Conservation (phyloP, 2,329 filamentous ascomycete genomes). For the Ceratocystis huliohia region DNA sequence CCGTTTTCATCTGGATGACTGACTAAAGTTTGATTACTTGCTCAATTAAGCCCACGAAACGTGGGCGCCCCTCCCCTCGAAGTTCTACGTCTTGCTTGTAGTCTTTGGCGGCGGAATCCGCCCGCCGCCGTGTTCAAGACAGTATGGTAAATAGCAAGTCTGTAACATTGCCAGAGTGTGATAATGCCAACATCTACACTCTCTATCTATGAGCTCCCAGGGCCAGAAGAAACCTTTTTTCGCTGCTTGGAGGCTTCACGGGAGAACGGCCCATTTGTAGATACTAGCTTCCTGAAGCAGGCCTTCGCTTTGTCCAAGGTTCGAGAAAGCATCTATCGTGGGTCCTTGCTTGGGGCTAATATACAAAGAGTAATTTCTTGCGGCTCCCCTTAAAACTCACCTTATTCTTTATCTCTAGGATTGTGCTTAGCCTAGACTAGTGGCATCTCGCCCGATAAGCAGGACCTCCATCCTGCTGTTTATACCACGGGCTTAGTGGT, state of each 20-base stretch:
- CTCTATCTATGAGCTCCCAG: too few relatives aligned
- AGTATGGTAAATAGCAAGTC: not conserved
- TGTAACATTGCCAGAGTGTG: not conserved
- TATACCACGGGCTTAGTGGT: not conserved
- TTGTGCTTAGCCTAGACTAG: not conserved
- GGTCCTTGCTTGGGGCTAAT: not conserved
- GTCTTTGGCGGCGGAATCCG: constrained; percentile 9
- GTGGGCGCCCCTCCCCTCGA: not conserved
- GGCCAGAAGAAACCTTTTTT: not conserved
- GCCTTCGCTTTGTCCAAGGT: not conserved
- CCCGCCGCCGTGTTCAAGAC: not conserved
- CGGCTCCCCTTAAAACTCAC: not conserved
- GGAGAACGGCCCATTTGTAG: too few relatives aligned
- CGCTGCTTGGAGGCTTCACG: not conserved
- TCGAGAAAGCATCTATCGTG: not conserved
- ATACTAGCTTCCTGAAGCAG: too few relatives aligned
- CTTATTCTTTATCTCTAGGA: constrained; percentile 4
- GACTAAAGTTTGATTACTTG: not conserved
- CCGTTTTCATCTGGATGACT: not conserved
- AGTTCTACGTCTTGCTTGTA: not conserved
- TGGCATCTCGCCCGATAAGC: not conserved
- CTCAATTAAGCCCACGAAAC: not conserved
- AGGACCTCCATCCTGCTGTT: not conserved
- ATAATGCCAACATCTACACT: not conserved
- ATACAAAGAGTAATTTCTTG: not conserved